Conservation (phyloP, 257 asterid genomes). For the Ilex aquifolium region DNA sequence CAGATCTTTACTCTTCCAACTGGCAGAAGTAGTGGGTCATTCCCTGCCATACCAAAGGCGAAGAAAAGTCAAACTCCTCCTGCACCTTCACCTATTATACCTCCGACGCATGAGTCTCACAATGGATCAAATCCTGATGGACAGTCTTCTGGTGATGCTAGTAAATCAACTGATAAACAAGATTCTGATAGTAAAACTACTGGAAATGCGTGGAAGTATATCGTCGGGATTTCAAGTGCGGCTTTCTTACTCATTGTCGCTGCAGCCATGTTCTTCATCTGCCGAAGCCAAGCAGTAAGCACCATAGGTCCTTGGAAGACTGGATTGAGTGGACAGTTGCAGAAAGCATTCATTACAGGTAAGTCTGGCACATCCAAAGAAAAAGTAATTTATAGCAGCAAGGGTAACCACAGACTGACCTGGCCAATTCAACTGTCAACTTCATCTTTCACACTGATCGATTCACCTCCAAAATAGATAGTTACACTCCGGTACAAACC, state of each 20-base stretch:
- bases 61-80: slow-evolving; percentile 34
- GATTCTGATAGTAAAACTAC: slow-evolving; percentile 15
- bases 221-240: slow-evolving; percentile 34
- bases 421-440: too few relatives aligned
- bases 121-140: slow-evolving; percentile 13
- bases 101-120: slow-evolving; percentile 16
- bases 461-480: too few relatives aligned
- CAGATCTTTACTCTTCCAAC: slow-evolving; percentile 40
- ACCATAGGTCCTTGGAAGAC: slow-evolving; percentile 81
- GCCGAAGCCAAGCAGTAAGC: slow-evolving; percentile 60
- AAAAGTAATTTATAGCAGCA: too few relatives aligned
- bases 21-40: slow-evolving; percentile 82
- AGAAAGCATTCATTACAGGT: slow-evolving; percentile 91
- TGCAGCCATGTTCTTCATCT: slow-evolving; percentile 25
- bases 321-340: slow-evolving; percentile 94
- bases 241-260: slow-evolving; percentile 32
- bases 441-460: too few relatives aligned
- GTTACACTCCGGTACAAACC: too few relatives aligned
- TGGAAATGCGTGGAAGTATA: slow-evolving; percentile 35
- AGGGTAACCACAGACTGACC: too few relatives aligned
- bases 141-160: slow-evolving; percentile 9
- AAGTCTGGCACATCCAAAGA: neutral
- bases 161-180: slow-evolving; percentile 15
- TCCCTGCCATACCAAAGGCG: slow-evolving; percentile 48
- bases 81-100: slow-evolving; percentile 12